Evolutionary conservation across 495 filamentous ascomycete genomes (phyloP), one percentile per base, ranked within the genome.

Genomic region (Trichodelitschia bisporula): DNA sequence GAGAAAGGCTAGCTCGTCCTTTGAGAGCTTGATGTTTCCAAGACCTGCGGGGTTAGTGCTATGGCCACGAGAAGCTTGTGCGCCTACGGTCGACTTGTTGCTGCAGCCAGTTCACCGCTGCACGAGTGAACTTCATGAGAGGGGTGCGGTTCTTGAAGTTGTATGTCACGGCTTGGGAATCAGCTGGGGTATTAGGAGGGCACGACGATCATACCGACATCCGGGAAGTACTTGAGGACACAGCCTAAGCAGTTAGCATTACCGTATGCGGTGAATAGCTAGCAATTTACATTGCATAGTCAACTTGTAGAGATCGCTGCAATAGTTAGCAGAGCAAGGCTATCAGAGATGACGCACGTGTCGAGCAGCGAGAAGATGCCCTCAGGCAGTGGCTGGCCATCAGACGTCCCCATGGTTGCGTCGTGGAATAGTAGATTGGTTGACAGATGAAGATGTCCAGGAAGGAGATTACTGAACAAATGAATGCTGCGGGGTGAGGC

Each of bases 131-230:
- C 48, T 83, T 84, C 69, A 92, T 84, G 26, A 92, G 64, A 9
- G 78, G 77, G 10, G 89, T 95, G 13, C 86, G 73, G 48, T 97
- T 97, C 25, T 79, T 92, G 59, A 90, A 89, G 31, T 69, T 62
- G 49, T 95, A 97, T 4, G 75, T 79, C 26, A 93, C 84, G 21
- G 59, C 63, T 9, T 4, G 4, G 8, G 26, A 6, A 8, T 4
- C 10, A 20, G 0, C 19, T 11, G 5, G 10, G 15, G 14, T 9
- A 17, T 12, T 0, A 27, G 8, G 5, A 36, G n/a, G 12, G 5
- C n/a, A 14, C 9, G 17, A n/a, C n/a, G 10, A 21, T 58, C 62
- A 53, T 39, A 72, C 74, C 54, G 31, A 82, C 69, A 40, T 84
- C 63, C 11, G 73, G 69, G 47, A 89, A 93, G 53, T 77, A 83